Conservation (phyloP, 495 filamentous ascomycete species). For the Hyaloscypha variabilis region DNA sequence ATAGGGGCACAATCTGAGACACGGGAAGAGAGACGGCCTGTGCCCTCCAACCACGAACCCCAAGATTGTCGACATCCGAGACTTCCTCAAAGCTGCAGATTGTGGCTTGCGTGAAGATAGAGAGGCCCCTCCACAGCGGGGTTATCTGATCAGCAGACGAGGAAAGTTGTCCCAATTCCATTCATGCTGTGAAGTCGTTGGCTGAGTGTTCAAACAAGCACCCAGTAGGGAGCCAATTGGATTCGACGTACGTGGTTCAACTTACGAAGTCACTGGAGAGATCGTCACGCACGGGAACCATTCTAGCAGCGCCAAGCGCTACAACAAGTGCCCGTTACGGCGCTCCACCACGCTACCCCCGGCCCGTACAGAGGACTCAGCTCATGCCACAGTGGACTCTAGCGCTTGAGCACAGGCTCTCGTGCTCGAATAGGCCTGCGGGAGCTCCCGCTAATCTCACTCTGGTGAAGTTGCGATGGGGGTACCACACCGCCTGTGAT, state of each 20-base stretch:
- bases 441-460: too few species aligned
- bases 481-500: too few species aligned
- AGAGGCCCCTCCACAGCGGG: background rate
- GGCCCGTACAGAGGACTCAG: too few species aligned
- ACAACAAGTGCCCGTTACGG: background rate
- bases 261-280: background rate
- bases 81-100: background rate
- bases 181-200: background rate
- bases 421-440: too few species aligned
- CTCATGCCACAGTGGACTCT: background rate
- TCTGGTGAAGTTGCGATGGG: too few species aligned
- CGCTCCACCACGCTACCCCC: background rate
- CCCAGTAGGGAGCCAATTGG: background rate
- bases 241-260: too few species aligned
- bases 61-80: background rate
- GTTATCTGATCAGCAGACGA: background rate
- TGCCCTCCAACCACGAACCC: conserved; percentile 5
- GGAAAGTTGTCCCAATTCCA: background rate
- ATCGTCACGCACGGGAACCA: background rate
- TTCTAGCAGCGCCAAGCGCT: background rate
- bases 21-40: conserved; percentile 2
- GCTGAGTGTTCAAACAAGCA: too few species aligned
- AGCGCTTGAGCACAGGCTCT: too few species aligned
- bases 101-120: conserved; percentile 12
- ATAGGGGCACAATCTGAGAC: too few species aligned